Conservation (phyloP, 1,284 basidiomycete species). For the Heterobasidion annosum region DNA sequence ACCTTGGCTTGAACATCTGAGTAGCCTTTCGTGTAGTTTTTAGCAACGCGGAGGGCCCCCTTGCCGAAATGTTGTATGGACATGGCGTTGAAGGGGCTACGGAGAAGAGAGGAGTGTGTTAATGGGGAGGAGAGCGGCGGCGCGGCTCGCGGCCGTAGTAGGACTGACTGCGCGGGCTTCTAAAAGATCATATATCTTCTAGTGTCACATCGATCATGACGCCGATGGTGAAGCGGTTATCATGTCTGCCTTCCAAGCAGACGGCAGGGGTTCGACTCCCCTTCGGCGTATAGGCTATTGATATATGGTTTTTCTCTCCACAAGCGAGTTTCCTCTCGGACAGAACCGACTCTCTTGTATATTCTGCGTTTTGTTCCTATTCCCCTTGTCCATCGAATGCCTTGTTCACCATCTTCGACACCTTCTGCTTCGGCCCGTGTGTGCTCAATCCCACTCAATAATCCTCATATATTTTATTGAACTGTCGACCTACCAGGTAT, state of each 20-base stretch:
- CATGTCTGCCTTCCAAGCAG: conserved; percentile 83
- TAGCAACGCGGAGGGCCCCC: conserved; percentile 78
- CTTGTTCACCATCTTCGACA: not conserved
- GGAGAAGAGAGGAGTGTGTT: not conserved
- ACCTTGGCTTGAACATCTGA: conserved; percentile 94
- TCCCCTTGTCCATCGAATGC: not conserved
- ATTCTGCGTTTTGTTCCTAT: too few species aligned
- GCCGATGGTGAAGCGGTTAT: conserved; percentile 75
- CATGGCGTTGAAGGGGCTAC: conserved; percentile 12
- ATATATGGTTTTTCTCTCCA: conserved; percentile 6
- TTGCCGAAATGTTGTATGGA: conserved; percentile 63
- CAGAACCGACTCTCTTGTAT: too few species aligned
- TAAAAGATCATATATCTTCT: not conserved
- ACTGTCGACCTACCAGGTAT: not conserved
- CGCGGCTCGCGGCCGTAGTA: not conserved
- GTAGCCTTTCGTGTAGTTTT: conserved; percentile 95
- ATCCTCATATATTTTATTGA: not conserved
- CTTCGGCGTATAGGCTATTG: conserved; percentile 38
- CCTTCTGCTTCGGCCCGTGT: not conserved
- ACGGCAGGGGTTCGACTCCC: conserved; percentile 79
- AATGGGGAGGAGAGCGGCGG: not conserved
- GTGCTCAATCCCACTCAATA: not conserved
- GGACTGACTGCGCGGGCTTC: not conserved
- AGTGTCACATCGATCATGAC: conserved; percentile 15
- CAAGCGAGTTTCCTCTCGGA: too few species aligned